Base-by-base conservation (phyloP, 2,329 filamentous ascomycete species). In the Xylaria sp. region DNA sequence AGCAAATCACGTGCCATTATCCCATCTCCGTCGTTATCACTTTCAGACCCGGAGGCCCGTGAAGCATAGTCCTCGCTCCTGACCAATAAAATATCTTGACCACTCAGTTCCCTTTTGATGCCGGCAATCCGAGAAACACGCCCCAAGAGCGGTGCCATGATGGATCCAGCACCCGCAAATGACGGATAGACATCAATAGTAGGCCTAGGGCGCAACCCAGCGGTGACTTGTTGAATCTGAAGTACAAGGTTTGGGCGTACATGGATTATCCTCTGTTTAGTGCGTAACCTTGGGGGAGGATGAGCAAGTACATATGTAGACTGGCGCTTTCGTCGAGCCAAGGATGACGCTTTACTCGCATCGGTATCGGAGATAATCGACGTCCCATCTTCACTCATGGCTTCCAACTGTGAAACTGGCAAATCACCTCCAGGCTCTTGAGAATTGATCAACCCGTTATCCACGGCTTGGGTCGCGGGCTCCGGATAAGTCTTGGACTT, bases 101-200 rank as follows among this genome's bases (percentile, higher is more conserved):
- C 81, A 31, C 88, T 85, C 3, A 93, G 78, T 56, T 86, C 82
- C 46, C 86, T 85, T 68, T 86, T 87, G 21, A 83, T 83, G 54
- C 83, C 81, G 68, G 90, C 88, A 49, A 90, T 81, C 6, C 85
- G 83, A 0, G 88, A 86, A 64, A 88, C 88, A 6, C 82, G 82
- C 70, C 86, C 85, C 2, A 83, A 79, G 23, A 90, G 76, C 17
- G 82, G 81, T 5, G 87, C 83, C 21, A 87, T 81, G 59, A 86
- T 86, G 54, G 82, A 77, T 62, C 83, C 76, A 46, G 83, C 77
- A 40, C 89, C 78, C 13, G 84, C 79, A n/a, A 84, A 85, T 1
- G 88, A 86, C 0, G 90, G 89, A 41, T 92, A 83, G n/a, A 92
- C 85, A 68, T 94, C 90, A 65, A 91, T 87, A 3, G 86, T 84